phyloP scores from a whole-genome alignment of 257 asterid genomes.

The Anisodus tanguticus region DNA sequence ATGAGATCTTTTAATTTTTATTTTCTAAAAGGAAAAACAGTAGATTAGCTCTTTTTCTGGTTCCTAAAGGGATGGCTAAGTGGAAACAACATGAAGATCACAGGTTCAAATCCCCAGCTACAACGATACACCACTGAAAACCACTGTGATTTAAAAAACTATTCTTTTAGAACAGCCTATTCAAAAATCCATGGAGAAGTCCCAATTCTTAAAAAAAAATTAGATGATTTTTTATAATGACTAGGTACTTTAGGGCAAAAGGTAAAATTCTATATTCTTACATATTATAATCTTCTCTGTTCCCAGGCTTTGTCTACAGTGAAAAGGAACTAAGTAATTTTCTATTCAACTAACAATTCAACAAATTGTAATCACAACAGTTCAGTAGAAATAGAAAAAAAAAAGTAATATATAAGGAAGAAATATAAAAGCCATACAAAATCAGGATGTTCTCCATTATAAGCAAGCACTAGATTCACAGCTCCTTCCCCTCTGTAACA shows the following conservation, averaged over 20 bases:
- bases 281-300: not conserved
- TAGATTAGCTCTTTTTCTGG: not conserved
- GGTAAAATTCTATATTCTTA: conserved; percentile 5
- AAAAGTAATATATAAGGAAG: not conserved
- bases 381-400: not conserved
- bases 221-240: not conserved
- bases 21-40: not conserved
- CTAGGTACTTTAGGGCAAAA: not conserved
- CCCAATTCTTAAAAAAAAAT: not conserved
- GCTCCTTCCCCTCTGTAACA: conserved; percentile 84
- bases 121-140: not conserved
- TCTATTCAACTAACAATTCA: not conserved
- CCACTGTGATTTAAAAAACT: not conserved
- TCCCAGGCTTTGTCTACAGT: not conserved
- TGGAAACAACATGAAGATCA: not conserved
- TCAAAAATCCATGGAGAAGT: not conserved
- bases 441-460: not conserved
- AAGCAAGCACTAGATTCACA: conserved; percentile 22
- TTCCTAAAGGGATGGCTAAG: not conserved
- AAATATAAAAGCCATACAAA: not conserved
- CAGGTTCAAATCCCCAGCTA: not conserved
- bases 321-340: not conserved
- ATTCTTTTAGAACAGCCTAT: not conserved
- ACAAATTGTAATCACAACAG: not conserved
- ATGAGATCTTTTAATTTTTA: not conserved